Base-by-base conservation (phyloP, 306 rosid species). In the Ormosia emarginata region DNA sequence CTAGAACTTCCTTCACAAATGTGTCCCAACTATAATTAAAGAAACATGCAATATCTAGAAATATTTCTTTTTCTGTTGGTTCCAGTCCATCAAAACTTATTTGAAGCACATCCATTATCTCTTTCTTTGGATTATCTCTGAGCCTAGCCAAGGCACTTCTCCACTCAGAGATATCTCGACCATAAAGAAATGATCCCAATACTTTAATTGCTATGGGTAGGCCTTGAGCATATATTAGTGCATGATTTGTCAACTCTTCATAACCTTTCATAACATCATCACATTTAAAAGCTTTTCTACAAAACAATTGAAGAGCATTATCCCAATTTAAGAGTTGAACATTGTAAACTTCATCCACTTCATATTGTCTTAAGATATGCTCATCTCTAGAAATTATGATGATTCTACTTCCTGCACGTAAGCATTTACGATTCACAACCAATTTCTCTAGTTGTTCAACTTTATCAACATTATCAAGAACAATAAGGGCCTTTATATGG, bases 171-270 rank as follows among this genome's bases (percentile, higher is more conserved):
- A 17, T 17, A 12, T 11, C 9, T 37, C 11, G 18, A 0, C 9
- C 33, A 61, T 4, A 47, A 40, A 80, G 10, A 47, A 24, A 59
- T 1, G 83, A 70, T 2, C 78, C 78, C 49, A 71, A 34, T n/a
- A 80, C 55, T 47, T 59, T n/a, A 33, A 80, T 46, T 61, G 46
- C 78, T 3, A 80, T 24, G 4, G 83, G 78, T 70, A 43, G 78
- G 8, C 72, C 78, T 17, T 59, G 41, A 36, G 55, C 65, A 80
- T 80, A 30, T 36, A 14, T 6, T 8, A 71, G 9, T 52, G 41
- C 12, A 12, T 0, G 13, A 34, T 17, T 0, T n/a, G 52, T 47
- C 55, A 59, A 46, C 33, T 5, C 6, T 18, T 33, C 11, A 61
- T 10, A 80, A 2, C 3, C 32, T 15, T 8, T 71, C 41, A 8